Evolutionary conservation across 2,329 filamentous ascomycete genomes (phyloP), one percentile per base, ranked within the genome.

Genomic region (Sporothrix luriei): DNA sequence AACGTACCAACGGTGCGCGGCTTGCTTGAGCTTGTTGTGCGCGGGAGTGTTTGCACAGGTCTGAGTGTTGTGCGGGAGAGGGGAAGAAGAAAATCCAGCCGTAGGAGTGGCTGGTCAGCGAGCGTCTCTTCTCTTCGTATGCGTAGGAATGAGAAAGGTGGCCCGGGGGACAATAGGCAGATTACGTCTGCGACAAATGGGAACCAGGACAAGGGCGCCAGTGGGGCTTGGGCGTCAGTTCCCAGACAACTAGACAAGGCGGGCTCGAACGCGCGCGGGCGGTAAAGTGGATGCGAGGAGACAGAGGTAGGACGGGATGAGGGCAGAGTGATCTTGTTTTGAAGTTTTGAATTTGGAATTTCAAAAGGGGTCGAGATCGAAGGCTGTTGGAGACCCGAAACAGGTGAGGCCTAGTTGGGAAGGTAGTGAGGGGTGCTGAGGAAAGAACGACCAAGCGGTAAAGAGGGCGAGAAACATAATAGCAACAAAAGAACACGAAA

Each of bases 141-240:
- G 19, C 14, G 24, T 9, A 55, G 14, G 29, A 48, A 38, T 61
- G 16, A 29, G 29, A 57, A 48, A 49, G 9, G 21, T 62, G 38
- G 57, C 6, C 71, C 73, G 73, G 73, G 71, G 33, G 67, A 26
- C 43, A 57, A 76, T 76, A 76, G 77, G 75, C 75, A 76, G 75
- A 76, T 77, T 77, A 73, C 71, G 74, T 75, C 77, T 79, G 78
- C 75, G 77, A 79, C 77, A 77, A 74, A 74, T 73, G 71, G 72
- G 72, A 70, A 68, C 66, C 73, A 68, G 70, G 59, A 69, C 62
- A 69, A 73, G 71, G 29, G 49, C 26, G 24, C 3, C 38, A 2
- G 61, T 38, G 62, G 48, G 54, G 43, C 33, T 38, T 29, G 6
- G 64, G 48, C 46, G 33, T 21, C 38, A 57, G 65, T 57, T 55